Conservation (phyloP, 108 stramenopile genomes). For the Conticribra weissflogii region DNA sequence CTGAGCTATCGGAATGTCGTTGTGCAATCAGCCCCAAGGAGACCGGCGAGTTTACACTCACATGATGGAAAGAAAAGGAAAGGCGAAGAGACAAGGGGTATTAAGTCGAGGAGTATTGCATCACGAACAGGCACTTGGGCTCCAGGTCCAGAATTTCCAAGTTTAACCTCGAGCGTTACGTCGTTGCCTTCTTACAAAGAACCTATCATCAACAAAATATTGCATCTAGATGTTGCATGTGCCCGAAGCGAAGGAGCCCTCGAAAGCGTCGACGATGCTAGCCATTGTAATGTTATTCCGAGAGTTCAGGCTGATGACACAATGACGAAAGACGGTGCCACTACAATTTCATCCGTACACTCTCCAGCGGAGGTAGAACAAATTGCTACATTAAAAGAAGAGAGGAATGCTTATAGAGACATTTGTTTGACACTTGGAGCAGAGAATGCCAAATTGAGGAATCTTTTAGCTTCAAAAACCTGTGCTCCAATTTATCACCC, state of each 20-base stretch:
- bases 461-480: conserved; percentile 68
- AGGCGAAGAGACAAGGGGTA: conserved; percentile 15
- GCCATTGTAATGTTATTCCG: conserved; percentile 53
- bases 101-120: conserved; percentile 26
- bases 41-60: conserved; percentile 26
- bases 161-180: conserved; percentile 2
- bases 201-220: conserved; percentile 41
- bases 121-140: conserved; percentile 4
- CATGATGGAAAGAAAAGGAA: conserved; percentile 44
- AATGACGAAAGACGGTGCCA: conserved; percentile 65
- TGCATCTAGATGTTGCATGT: conserved; percentile 45
- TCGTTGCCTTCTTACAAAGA: conserved; percentile 29
- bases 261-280: conserved; percentile 56
- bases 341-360: conserved; percentile 74
- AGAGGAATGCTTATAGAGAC: conserved; percentile 77
- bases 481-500: conserved; percentile 48
- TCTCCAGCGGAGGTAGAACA: conserved; percentile 68
- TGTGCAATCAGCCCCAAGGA: conserved; percentile 31
- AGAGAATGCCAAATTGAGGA: conserved; percentile 82
- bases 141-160: conserved; percentile 24
- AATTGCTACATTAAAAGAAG: conserved; percentile 60
- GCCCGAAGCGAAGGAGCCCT: conserved; percentile 70
- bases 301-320: conserved; percentile 48
- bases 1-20: conserved; percentile 55
- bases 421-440: conserved; percentile 84